Evolutionary conservation across 257 asterid genomes (phyloP).

Genomic region (Parsonsia alboflavescens): DNA sequence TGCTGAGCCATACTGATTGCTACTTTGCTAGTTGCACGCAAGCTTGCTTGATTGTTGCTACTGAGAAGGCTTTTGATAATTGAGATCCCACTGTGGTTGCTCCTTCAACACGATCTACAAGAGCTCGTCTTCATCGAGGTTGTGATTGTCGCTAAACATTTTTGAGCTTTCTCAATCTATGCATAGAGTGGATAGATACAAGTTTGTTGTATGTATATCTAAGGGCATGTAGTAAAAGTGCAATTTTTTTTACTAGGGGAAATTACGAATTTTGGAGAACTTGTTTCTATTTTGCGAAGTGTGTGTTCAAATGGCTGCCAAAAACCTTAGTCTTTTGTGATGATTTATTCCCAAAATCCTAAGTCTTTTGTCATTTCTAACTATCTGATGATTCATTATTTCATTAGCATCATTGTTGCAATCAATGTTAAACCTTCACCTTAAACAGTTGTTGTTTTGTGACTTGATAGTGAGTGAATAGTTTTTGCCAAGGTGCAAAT

Average conservation of each 20-base stretch:
- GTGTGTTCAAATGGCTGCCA: too few relatives aligned
- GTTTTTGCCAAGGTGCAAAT: slow-evolving; percentile 86
- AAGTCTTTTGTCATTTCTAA: too few relatives aligned
- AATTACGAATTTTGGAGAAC: background rate
- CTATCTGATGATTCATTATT: too few relatives aligned
- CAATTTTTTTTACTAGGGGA: background rate
- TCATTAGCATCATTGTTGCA: background rate
- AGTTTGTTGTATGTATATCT: too few relatives aligned
- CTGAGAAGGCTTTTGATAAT: slow-evolving; percentile 50
- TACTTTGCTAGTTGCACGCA: slow-evolving; percentile 67
- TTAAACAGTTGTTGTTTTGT: slow-evolving; percentile 2
- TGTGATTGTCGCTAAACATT: slow-evolving; percentile 83
- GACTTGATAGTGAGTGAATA: slow-evolving; percentile 81
- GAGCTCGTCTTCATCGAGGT: slow-evolving; percentile 85
- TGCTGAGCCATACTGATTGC: too few relatives aligned
- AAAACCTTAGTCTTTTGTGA: too few relatives aligned
- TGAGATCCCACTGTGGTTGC: slow-evolving; percentile 71
- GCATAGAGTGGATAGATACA: background rate
- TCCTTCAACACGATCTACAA: slow-evolving; percentile 89
- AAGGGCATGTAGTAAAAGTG: slow-evolving; percentile 1
- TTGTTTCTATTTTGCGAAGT: too few relatives aligned
- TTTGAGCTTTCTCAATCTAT: background rate
- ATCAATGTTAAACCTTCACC: too few relatives aligned
- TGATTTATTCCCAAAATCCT: too few relatives aligned
- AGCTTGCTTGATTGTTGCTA: slow-evolving; percentile 52